Percentiles rank a stretch among this genome's conserved stretches.
Conservation (phyloP, 2,329 filamentous ascomycete genomes). For the Fusarium robinianum region DNA sequence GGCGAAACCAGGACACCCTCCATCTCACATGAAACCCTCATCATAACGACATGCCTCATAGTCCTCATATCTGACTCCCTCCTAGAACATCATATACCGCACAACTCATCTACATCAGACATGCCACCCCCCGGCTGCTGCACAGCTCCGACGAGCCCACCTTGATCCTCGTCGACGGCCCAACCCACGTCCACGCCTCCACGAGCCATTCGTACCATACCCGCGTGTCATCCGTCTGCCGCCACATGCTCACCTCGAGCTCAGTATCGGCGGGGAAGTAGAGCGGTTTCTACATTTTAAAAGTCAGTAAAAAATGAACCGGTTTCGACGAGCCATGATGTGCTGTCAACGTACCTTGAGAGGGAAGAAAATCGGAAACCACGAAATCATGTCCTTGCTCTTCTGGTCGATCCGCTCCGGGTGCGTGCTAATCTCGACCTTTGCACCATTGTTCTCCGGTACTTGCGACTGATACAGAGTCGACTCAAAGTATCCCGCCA, state of each 20-base stretch:
- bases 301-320: conserved; percentile 6
- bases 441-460: conserved; percentile 45
- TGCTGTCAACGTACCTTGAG: conserved; percentile 67
- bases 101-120: conserved; percentile 63
- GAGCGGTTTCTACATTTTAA: conserved; percentile 71
- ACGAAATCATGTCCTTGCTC: conserved; percentile 97
- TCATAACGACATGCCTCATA: too few species aligned
- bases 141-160: conserved; percentile 69
- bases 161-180: conserved; percentile 65
- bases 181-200: conserved; percentile 75
- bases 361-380: conserved; percentile 99
- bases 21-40: too few species aligned
- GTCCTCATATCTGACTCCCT: too few species aligned
- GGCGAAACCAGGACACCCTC: too few species aligned
- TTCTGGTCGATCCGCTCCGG: conserved; percentile 90
- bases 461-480: conserved; percentile 74
- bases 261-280: conserved; percentile 84
- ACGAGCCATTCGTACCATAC: conserved; percentile 99
- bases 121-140: conserved; percentile 71
- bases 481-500: conserved; percentile 95
- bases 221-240: conserved; percentile 90
- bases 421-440: conserved; percentile 88
- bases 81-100: conserved; percentile 14
- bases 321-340: too few species aligned
- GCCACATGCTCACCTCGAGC: conserved; percentile 91